Base-by-base conservation (phyloP, 176 grass and related monocot genomes). In the Cenchrus purpureus region DNA sequence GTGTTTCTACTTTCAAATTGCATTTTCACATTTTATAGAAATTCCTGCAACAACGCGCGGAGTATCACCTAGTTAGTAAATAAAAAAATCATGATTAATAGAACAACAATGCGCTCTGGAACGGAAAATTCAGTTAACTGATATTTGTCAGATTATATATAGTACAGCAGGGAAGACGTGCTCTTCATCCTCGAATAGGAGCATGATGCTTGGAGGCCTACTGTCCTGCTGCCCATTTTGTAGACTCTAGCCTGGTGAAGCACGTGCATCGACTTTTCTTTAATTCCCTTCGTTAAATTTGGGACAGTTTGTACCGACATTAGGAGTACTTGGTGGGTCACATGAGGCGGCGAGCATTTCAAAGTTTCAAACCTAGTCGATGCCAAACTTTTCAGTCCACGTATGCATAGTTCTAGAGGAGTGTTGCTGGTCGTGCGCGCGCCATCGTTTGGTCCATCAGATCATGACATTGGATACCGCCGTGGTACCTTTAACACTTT, bases 271-370 rank as follows among this genome's bases (percentile, higher is more conserved):
- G 65, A 69, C 64, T 56, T 69, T 11, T 77, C 37, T 40, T 40
- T 40, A 4, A 4, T 40, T 40, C 3, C 32, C 10, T 7, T 50
- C 32, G 19, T 54, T 69, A 12, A 44, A 81, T 6, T 55, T 0
- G 49, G 19, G 77, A 52, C 61, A 25, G 11, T 74, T 65, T 37
- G 81, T 74, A 53, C 70, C 17, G 8, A 84, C n/a, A n/a, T 20
- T 28, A 64, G 28, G 10, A 11, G 50, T 45, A 28, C 7, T 12
- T 11, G 8, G 1, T 12, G 19, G 57, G 60, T 50, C 16, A 20
- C 3, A 28, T 28, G 19, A 58, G 6, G 64, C 37, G 49, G 34
- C 31, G 49, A 13, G 32, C 54, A 31, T 28, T 56, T 25, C 19
- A 80, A 50, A 55, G 37, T 40, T 40, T 20, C 68, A 40, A 40